These are phyloP conservation scores for Kwoniella heveanensis DNA, from an alignment of 768 basidiomycete genomes.

Conservation along the genomic window DNA sequence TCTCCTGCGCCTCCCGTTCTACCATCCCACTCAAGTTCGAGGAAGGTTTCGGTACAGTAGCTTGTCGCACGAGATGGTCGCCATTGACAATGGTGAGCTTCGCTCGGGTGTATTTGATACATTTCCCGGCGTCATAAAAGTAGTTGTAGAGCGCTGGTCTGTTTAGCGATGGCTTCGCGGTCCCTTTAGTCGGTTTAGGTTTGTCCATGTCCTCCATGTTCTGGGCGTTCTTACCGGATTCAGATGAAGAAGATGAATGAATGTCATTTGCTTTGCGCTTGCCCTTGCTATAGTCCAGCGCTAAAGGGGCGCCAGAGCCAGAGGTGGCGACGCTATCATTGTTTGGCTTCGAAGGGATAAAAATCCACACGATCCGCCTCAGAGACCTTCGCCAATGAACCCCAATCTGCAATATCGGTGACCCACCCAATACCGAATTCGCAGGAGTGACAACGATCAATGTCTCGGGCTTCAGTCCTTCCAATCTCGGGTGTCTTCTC, in stretches of 20 bases:
- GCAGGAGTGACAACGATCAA: not conserved
- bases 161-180: not conserved
- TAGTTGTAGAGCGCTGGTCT: not conserved
- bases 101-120: not conserved
- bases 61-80: not conserved
- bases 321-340: no score
- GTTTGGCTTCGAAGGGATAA: not conserved
- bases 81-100: not conserved
- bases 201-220: no score
- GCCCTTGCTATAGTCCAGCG: no score
- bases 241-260: no score
- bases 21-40: no score
- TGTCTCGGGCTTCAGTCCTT: not conserved
- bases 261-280: no score
- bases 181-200: not conserved
- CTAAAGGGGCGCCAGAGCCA: no score
- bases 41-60: not conserved
- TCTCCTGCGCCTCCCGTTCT: no score
- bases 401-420: not conserved
- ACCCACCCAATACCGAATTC: not conserved
- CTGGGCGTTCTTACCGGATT: no score
- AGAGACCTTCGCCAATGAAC: not conserved
- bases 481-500: not conserved
- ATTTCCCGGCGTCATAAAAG: not conserved
- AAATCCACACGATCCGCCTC: not conserved